phyloP scores from a whole-genome alignment of 2,329 filamentous ascomycete species.

The Beauveria scarabaeidicola region DNA sequence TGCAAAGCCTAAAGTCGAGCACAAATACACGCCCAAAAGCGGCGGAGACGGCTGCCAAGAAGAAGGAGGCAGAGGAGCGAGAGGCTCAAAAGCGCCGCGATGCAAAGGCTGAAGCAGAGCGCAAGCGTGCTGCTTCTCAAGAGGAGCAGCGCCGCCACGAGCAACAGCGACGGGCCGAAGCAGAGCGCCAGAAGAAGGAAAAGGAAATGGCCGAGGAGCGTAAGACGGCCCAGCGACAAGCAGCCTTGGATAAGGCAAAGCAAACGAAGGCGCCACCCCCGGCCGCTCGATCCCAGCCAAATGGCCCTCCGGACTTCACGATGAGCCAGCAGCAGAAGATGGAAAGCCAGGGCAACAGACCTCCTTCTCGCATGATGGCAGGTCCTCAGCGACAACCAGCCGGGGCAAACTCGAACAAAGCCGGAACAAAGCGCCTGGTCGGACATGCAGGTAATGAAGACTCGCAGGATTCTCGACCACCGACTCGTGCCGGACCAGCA shows the following conservation, averaged over 20 bases:
- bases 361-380: constrained; percentile 51
- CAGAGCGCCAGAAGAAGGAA: constrained; percentile 53
- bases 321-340: constrained; percentile 21
- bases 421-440: constrained; percentile 54
- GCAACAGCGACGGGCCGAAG: constrained; percentile 50
- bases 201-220: constrained; percentile 56
- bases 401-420: constrained; percentile 29
- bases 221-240: constrained; percentile 57
- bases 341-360: constrained; percentile 31
- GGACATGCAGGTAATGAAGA: constrained; percentile 51
- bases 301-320: constrained; percentile 39
- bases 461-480: constrained; percentile 37
- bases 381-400: constrained; percentile 45
- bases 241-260: constrained; percentile 55
- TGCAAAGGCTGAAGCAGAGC: constrained; percentile 72
- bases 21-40: constrained; percentile 60
- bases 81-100: constrained; percentile 72
- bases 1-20: constrained; percentile 55
- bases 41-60: constrained; percentile 66
- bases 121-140: constrained; percentile 59
- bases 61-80: constrained; percentile 77
- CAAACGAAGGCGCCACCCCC: constrained; percentile 55
- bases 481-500: constrained; percentile 45
- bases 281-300: constrained; percentile 46
- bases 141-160: constrained; percentile 58